Evolutionary conservation across 495 filamentous ascomycete genomes (phyloP).

Genomic region (Filosporella fistucella): DNA sequence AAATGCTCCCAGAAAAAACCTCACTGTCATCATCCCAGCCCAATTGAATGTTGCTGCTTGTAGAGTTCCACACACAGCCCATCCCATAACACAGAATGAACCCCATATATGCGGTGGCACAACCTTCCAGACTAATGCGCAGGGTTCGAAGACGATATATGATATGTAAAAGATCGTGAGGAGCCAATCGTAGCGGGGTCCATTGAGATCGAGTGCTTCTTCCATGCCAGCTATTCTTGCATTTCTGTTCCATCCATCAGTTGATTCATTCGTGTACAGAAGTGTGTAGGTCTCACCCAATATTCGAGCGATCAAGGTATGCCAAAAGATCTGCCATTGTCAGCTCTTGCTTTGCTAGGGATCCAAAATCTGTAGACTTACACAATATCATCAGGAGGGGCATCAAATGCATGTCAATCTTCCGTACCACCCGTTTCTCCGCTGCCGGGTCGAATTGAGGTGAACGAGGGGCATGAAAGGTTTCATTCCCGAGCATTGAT

Average conservation of each 20-base stretch:
- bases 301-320: slow-evolving; percentile 67
- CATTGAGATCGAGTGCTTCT: slow-evolving; percentile 34
- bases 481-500: no score
- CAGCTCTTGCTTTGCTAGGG: not conserved
- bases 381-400: slow-evolving; percentile 49
- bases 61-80: slow-evolving; percentile 49
- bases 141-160: slow-evolving; percentile 65
- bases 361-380: slow-evolving; percentile 25
- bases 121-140: slow-evolving; percentile 50
- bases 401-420: slow-evolving; percentile 51
- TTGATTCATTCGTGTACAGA: slow-evolving; percentile 38
- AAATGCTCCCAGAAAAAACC: slow-evolving; percentile 62
- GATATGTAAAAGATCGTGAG: slow-evolving; percentile 75
- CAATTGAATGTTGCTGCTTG: slow-evolving; percentile 60
- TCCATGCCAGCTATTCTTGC: slow-evolving; percentile 50
- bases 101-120: slow-evolving; percentile 38
- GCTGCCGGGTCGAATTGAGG: not conserved
- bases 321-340: slow-evolving; percentile 50
- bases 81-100: slow-evolving; percentile 25
- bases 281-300: slow-evolving; percentile 11
- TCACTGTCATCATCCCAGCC: slow-evolving; percentile 59
- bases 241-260: slow-evolving; percentile 49
- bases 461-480: no score
- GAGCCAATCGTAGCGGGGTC: slow-evolving; percentile 56
- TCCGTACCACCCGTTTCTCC: slow-evolving; percentile 27